Percentiles rank a stretch among this genome's conserved stretches.
Evolutionary conservation across 139 green algal species (phyloP).

Genomic region (Desmodesmus armatus): DNA sequence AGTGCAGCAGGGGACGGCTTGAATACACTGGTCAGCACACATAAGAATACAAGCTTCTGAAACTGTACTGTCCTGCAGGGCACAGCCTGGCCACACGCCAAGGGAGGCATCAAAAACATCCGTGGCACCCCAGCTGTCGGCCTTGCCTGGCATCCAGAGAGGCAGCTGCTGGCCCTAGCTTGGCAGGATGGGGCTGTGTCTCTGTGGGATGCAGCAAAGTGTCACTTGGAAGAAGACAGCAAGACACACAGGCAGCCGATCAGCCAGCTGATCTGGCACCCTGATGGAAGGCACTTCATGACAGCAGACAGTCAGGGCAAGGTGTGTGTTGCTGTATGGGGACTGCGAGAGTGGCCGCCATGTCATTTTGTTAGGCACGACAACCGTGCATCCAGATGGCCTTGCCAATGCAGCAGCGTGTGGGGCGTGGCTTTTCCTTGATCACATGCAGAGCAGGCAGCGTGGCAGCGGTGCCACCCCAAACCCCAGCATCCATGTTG

Average conservation of each 20-base stretch:
- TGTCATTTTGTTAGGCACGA: not conserved
- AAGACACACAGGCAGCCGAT: constrained; percentile 62
- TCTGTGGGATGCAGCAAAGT: constrained; percentile 67
- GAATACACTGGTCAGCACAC: not conserved
- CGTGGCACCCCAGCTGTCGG: constrained; percentile 50
- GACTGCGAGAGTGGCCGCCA: not conserved
- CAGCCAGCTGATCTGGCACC: constrained; percentile 56
- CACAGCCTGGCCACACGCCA: constrained; percentile 8
- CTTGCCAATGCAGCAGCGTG: too few relatives aligned
- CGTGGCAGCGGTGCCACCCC: not conserved
- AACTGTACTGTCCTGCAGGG: not conserved
- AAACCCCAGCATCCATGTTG: not conserved
- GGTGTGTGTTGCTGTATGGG: constrained; percentile 32
- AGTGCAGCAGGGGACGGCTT: not conserved
- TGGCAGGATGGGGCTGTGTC: constrained; percentile 74
- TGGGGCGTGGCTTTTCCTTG: too few relatives aligned
- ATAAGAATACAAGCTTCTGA: not conserved
- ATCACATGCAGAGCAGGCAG: not conserved
- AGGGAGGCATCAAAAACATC: constrained; percentile 54
- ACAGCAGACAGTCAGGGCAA: constrained; percentile 61
- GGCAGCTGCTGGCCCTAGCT: constrained; percentile 67
- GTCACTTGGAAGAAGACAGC: constrained; percentile 65
- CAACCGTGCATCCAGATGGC: not conserved
- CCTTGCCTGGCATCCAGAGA: constrained; percentile 65
- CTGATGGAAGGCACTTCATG: constrained; percentile 51